Base-by-base conservation (phyloP, 176 grass and related monocot species). In the Secale cereale region DNA sequence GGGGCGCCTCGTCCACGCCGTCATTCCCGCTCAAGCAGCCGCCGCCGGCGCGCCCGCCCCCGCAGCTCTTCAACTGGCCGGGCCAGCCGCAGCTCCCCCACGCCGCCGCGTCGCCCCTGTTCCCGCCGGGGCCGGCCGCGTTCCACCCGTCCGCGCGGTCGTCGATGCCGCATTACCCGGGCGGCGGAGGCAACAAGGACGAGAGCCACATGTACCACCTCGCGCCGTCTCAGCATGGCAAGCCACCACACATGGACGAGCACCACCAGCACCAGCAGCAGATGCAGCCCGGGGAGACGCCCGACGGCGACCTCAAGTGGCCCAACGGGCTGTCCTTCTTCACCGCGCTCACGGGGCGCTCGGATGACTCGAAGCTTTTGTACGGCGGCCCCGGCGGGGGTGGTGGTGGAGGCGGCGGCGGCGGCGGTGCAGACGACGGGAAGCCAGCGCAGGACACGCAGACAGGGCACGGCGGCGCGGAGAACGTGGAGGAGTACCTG, bases 261-360 rank as follows among this genome's bases (percentile, higher is more conserved):
- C 84, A 78, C 76, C 81, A 80, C 2, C 78, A 71, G 3, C 69
- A 72, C 1, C 17, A 37, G 61, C 68, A 71, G 68, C 71, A 74
- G 78, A 88, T 39, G 93, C 85, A 9, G 0, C 59, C 29, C 4
- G 88, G 59, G 8, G 89, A 87, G 20, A 50, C 46, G 10, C 89
- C 89, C 19, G 89, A 91, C 6, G 88, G 86, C 0, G 97, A 94
- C 11, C 66, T 99, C 12, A 94, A 94, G n/a, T 99, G 97, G 97
- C 94, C 97, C 39, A 99, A 94, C 60, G 97, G 97, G 36, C 76
- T 99, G 54, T 99, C 97, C 0, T 94, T 99, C 90, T 99, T 99
- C 90, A 96, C 94, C 19, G 97, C 97, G 29, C 88, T 99, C 36
- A 99, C 97, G 0, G 94, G 92, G 4, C 86, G 97, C 28, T 69